A percentile compares a stretch with the other conserved stretches of the same genome.
Evolutionary conservation across 768 basidiomycete genomes (phyloP).

Genomic region (Naganishia vishniacii): DNA sequence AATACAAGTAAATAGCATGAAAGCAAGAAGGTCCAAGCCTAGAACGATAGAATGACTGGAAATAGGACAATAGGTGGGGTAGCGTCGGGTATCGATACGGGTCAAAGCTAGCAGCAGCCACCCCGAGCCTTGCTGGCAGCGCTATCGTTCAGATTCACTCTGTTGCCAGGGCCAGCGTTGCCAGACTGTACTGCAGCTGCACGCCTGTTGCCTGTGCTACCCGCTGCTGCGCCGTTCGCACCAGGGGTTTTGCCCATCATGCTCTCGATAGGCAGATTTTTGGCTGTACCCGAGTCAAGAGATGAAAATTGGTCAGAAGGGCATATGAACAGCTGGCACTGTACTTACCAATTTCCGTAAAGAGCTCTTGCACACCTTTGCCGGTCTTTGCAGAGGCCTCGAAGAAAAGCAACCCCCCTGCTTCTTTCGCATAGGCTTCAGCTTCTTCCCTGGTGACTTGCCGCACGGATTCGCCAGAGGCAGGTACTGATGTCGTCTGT

Average conservation of each 20-base stretch:
- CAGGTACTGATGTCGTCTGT: conserved; percentile 28
- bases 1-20: not conserved
- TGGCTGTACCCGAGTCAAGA: conserved; percentile 53
- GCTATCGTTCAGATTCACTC: conserved; percentile 47
- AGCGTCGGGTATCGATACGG: too few relatives aligned
- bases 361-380: conserved; percentile 89
- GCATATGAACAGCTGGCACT: not conserved
- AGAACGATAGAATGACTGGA: too few relatives aligned
- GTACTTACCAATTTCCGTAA: conserved; percentile 88
- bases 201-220: conserved; percentile 8
- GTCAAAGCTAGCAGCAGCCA: conserved; percentile 47
- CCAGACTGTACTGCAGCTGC: conserved; percentile 14
- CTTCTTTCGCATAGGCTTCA: conserved; percentile 89
- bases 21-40: too few relatives aligned
- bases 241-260: conserved; percentile 73
- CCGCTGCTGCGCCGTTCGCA: conserved; percentile 56
- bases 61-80: too few relatives aligned
- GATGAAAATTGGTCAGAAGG: not conserved
- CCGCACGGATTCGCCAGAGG: conserved; percentile 54
- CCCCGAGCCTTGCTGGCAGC: conserved; percentile 40
- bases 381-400: conserved; percentile 98
- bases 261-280: conserved; percentile 87
- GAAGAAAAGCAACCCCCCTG: conserved; percentile 80
- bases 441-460: conserved; percentile 94
- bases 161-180: conserved; percentile 10